Evolutionary conservation across 441 rosid species (phyloP), one percentile per base, ranked within the genome.

Genomic region (Cnidoscolus chayamansa): DNA sequence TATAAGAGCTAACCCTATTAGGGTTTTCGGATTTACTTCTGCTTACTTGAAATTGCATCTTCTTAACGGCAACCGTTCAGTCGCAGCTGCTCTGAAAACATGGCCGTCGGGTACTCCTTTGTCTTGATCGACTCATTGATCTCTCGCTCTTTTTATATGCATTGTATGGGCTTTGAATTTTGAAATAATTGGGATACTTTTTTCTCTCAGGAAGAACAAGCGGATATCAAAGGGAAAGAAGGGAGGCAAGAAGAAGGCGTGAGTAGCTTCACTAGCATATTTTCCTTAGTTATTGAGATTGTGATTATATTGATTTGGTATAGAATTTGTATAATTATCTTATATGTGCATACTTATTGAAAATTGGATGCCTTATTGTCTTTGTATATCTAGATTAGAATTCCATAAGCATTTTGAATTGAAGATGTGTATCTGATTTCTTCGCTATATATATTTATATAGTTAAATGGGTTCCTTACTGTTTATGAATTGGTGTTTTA

Each of bases 231-330:
- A 74, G 81, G 78, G 81, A 31, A 90, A 88, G 89, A 91, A 93
- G 78, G 97, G 93, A 77, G 87, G 97, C 64, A 93, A 93, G 86
- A 93, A 93, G 94, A 93, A 93, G 85, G 84, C 84, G 98, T 93
- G 30, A 89, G 97, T 81, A 1, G 54, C 20, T 60, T 63, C 17
- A 10, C 43, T 11, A 6, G 3, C 49, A 0, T 73, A 57, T 56
- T 35, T 9, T 56, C 4, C 3, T 70, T 62, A 43, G 70, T 49
- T 50, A 0, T 20, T 49, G 16, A 60, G 35, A 35, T 58, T 30
- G 1, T 25, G 37, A n/a, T 40, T 8, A 2, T 37, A 37, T 37
- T 17, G 2, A 16, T 63, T 17, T 16, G 20, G 45, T 37, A 7
- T 63, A 17, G 66, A 30, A 58, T 63, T 47, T 11, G n/a, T 47